These are phyloP conservation scores for Penicillium samsonianum DNA, from an alignment of 495 filamentous ascomycete genomes.

Conservation along the genomic window DNA sequence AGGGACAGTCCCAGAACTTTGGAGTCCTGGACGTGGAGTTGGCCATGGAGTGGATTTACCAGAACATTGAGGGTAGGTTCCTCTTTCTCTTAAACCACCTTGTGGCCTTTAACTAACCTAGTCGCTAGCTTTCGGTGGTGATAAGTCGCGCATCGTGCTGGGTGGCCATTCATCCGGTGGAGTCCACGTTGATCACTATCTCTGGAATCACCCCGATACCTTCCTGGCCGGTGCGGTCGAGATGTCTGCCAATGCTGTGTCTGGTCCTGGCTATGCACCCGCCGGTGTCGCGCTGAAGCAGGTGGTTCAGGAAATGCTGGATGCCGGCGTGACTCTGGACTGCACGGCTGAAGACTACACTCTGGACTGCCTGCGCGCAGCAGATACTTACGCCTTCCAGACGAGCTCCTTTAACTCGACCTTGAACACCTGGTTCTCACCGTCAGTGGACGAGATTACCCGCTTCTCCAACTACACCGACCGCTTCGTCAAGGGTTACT, in stretches of 20 bases:
- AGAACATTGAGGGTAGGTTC: slow-evolving; percentile 28
- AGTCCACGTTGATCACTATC: slow-evolving; percentile 32
- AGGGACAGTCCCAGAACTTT: slow-evolving; percentile 32
- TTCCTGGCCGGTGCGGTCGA: slow-evolving; percentile 32
- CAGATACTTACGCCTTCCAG: slow-evolving; percentile 28
- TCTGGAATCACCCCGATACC: slow-evolving; percentile 32
- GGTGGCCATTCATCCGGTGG: slow-evolving; percentile 31
- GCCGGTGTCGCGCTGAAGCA: slow-evolving; percentile 23
- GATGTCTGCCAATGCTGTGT: slow-evolving; percentile 32
- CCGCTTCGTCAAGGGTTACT: slow-evolving; percentile 23
- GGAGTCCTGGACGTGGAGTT: slow-evolving; percentile 31
- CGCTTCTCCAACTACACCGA: slow-evolving; percentile 28
- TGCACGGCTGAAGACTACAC: slow-evolving; percentile 24
- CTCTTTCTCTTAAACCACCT: not conserved
- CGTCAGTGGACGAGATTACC: slow-evolving; percentile 26
- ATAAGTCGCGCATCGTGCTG: slow-evolving; percentile 29
- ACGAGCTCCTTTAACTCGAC: slow-evolving; percentile 32
- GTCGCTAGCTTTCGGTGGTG: slow-evolving; percentile 26
- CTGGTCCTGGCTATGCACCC: slow-evolving; percentile 24
- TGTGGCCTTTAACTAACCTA: not conserved
- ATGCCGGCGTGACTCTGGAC: slow-evolving; percentile 22
- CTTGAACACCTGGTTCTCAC: slow-evolving; percentile 33
- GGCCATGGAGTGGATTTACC: slow-evolving; percentile 28
- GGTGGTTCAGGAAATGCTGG: slow-evolving; percentile 24
- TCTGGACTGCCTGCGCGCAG: slow-evolving; percentile 28